These are phyloP conservation scores for Cordyceps farinosa DNA, from an alignment of 2,329 filamentous ascomycete genomes.

Conservation along the genomic window DNA sequence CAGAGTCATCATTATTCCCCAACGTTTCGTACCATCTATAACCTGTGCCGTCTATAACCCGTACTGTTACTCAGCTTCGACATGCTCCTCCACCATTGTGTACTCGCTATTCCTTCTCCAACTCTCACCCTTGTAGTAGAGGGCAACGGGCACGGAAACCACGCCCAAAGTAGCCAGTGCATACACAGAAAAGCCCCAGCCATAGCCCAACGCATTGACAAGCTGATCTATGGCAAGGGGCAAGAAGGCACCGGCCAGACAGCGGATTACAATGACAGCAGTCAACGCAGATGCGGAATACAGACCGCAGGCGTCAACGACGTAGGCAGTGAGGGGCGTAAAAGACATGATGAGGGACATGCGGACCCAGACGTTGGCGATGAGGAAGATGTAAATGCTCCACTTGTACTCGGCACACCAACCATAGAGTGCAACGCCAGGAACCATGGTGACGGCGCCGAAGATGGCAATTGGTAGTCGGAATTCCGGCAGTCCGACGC, in stretches of 20 bases:
- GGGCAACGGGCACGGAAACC: conserved; percentile 47
- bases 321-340: conserved; percentile 17
- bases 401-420: conserved; percentile 16
- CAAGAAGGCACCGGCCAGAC: conserved; percentile 92
- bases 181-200: conserved; percentile 9
- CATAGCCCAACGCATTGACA: conserved; percentile 45
- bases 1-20: background rate
- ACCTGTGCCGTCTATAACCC: background rate
- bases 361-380: conserved; percentile 16
- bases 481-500: conserved; percentile 48
- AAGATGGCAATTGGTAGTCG: conserved; percentile 51
- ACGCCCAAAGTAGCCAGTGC: conserved; percentile 26
- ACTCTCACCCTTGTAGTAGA: conserved; percentile 47
- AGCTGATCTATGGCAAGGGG: conserved; percentile 89
- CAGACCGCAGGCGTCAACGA: conserved; percentile 18
- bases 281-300: conserved; percentile 18
- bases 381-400: conserved; percentile 12
- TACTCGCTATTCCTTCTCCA: conserved; percentile 35
- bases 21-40: background rate
- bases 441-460: conserved; percentile 26
- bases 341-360: conserved; percentile 16
- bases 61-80: background rate
- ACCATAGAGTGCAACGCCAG: conserved; percentile 15
- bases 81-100: conserved; percentile 13
- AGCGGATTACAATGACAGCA: conserved; percentile 51